Base-by-base conservation (phyloP, 2,329 filamentous ascomycete genomes). In the Diaporthe capsici region DNA sequence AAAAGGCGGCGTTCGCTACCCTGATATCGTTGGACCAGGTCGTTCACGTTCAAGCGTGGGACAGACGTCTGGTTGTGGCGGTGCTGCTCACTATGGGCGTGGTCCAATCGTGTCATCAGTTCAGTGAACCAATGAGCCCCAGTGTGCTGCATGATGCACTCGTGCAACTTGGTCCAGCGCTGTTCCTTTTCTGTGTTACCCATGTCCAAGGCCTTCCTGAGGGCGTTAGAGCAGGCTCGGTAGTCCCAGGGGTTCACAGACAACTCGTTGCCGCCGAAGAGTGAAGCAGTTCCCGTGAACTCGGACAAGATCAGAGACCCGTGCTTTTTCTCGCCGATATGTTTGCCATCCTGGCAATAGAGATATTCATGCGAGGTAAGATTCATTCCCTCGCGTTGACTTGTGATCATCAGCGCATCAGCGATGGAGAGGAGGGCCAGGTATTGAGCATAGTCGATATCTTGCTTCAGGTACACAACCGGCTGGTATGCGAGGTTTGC, bases 241-340 rank as follows among this genome's bases (percentile, higher is more conserved):
- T 98, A 98, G 82, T 98, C 95, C 96, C 96, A 98, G 0, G 96
- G 96, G 82, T 98, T 98, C 80, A 98, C 94, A 0, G 94, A 90
- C 20, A 98, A 89, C 78, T 97, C 94, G 75, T 94, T 91, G 61
- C 93, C 91, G 22, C 92, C 91, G 81, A 98, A 98, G 2, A 98
- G 89, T 0, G 94, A 95, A 1, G 96, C 93, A 76, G 95, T 98
- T 34, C 96, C 97, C 2, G 96, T 98, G 82, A 98, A 98, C 83
- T 98, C 96, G 78, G 95, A 98, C 72, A 98, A 87, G 78, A 98
- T 98, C 58, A 98, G 88, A 1, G 95, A 96, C 2, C 95, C 95
- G 81, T 97, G 92, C 84, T 95, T 96, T 86, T 95, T 95, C 74
- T 92, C 87, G 3, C 89, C 87, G 77, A 91, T 85, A 71, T 89